Evolutionary conservation across 164 flowering plant species (phyloP).

Genomic region (Vitis cinerea): DNA sequence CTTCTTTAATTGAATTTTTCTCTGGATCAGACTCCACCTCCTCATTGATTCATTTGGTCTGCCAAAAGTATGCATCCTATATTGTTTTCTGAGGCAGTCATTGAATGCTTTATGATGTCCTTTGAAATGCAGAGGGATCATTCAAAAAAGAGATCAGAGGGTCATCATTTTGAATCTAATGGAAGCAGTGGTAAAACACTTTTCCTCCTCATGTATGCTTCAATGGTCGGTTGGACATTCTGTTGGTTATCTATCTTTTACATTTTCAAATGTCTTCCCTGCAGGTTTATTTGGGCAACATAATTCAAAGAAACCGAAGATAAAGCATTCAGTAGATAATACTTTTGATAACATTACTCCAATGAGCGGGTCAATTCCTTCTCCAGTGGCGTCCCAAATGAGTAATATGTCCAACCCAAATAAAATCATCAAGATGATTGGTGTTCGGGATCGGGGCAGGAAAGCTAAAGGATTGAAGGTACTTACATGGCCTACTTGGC

Average conservation of each 20-base stretch:
- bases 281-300: conserved; percentile 69
- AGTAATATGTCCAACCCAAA: conserved; percentile 87
- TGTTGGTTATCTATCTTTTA: not conserved
- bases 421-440: conserved; percentile 64
- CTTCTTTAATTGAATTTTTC: too few species aligned
- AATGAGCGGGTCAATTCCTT: conserved; percentile 64
- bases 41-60: too few species aligned
- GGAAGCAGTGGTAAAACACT: conserved; percentile 60
- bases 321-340: conserved; percentile 62
- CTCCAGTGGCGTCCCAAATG: conserved; percentile 94
- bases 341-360: conserved; percentile 56
- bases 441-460: conserved; percentile 74
- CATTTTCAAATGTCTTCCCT: conserved; percentile 10
- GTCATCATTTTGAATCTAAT: conserved; percentile 67
- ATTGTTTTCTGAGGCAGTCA: not conserved
- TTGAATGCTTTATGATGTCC: conserved; percentile 3
- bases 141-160: conserved; percentile 60
- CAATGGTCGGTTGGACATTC: not conserved
- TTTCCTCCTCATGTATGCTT: conserved; percentile 6
- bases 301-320: conserved; percentile 71
- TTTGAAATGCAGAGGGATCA: conserved; percentile 61
- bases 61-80: too few species aligned
- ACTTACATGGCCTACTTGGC: conserved; percentile 5
- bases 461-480: conserved; percentile 80
- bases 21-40: too few species aligned